These are phyloP conservation scores for Coccomyxa sp. DNA, from an alignment of 139 green algal species.

Conservation along the genomic window DNA sequence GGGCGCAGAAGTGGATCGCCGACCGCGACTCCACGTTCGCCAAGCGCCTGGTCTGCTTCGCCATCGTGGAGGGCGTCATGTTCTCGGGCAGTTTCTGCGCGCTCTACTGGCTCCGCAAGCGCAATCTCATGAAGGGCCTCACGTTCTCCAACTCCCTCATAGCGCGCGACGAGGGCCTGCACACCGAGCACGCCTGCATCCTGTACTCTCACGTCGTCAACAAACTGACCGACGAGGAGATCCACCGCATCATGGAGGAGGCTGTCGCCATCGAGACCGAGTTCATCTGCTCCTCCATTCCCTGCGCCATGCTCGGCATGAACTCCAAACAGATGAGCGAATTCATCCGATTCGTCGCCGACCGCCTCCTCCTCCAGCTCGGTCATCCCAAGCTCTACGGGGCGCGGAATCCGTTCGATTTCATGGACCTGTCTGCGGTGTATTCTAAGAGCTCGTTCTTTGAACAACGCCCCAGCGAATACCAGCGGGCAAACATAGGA, in stretches of 20 bases:
- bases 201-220: slow-evolving; percentile 29
- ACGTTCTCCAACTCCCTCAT: slow-evolving; percentile 71
- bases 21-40: slow-evolving; percentile 31
- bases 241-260: slow-evolving; percentile 44
- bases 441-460: neutral
- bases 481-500: neutral
- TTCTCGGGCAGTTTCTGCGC: slow-evolving; percentile 58
- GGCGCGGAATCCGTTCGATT: slow-evolving; percentile 41
- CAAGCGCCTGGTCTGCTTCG: slow-evolving; percentile 54
- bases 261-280: slow-evolving; percentile 59
- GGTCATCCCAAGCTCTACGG: slow-evolving; percentile 23
- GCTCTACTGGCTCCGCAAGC: slow-evolving; percentile 71
- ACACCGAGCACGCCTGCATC: slow-evolving; percentile 58
- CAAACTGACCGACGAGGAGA: slow-evolving; percentile 4
- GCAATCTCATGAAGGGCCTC: slow-evolving; percentile 58
- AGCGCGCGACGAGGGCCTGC: slow-evolving; percentile 57
- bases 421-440: slow-evolving; percentile 26
- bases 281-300: slow-evolving; percentile 51
- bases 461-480: neutral
- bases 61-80: slow-evolving; percentile 60
- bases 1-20: slow-evolving; percentile 54
- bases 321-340: slow-evolving; percentile 18
- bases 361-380: slow-evolving; percentile 45
- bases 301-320: slow-evolving; percentile 12
- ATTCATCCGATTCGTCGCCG: slow-evolving; percentile 63